A percentile compares a stretch with the other conserved stretches of the same genome.
Evolutionary conservation across 2,329 filamentous ascomycete species (phyloP).

Genomic region (Claviceps quebecensis): DNA sequence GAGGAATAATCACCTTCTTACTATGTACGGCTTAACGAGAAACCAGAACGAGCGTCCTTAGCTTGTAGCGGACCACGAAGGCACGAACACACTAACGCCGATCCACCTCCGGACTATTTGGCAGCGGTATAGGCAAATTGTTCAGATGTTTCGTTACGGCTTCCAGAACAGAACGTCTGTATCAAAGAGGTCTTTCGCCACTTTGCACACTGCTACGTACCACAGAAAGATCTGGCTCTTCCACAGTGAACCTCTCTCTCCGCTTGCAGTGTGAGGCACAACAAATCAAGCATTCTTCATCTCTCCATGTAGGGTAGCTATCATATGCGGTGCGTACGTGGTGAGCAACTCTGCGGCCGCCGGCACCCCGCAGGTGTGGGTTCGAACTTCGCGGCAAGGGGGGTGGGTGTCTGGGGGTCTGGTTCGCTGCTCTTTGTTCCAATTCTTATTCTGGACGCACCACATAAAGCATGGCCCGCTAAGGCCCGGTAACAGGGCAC

Average conservation of each 20-base stretch:
- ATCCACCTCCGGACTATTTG: slow-evolving; percentile 9
- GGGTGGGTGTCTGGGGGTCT: background rate
- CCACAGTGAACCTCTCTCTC: too few relatives aligned
- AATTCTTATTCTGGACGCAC: background rate
- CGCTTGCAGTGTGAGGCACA: too few relatives aligned
- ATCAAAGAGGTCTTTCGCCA: background rate
- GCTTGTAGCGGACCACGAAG: background rate
- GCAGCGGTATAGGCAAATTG: too few relatives aligned
- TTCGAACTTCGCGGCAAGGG: background rate
- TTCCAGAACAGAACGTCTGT: background rate
- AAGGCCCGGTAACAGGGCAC: background rate
- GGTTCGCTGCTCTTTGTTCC: too few relatives aligned
- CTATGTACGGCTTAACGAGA: too few relatives aligned
- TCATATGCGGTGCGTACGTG: too few relatives aligned
- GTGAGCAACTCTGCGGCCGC: background rate
- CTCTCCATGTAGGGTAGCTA: too few relatives aligned
- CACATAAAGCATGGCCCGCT: background rate
- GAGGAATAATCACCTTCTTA: too few relatives aligned
- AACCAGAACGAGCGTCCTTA: too few relatives aligned
- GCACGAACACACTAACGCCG: slow-evolving; percentile 13
- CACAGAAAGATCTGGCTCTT: too few relatives aligned
- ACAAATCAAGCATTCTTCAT: too few relatives aligned
- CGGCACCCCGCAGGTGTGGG: background rate
- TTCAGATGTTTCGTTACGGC: background rate
- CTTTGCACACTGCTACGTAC: too few relatives aligned